Evolutionary conservation across 2,329 filamentous ascomycete species (phyloP), one percentile per base, ranked within the genome.

Genomic region (Penicillium sp.): DNA sequence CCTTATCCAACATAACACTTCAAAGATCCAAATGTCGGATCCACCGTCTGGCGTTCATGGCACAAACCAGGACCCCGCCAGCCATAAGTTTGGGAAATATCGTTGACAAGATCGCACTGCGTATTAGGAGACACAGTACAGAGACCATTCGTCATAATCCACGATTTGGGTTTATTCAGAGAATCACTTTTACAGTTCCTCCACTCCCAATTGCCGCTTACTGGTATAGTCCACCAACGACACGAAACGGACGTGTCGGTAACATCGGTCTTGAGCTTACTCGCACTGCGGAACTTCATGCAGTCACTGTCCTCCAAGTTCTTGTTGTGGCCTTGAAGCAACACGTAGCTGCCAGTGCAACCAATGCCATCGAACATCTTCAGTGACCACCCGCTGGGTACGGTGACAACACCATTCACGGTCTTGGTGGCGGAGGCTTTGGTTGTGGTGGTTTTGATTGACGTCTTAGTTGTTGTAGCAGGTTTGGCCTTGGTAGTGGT

Each of bases 1-100:
- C 42, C 9, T 21, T 43, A 57, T 29, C 55, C 55, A 41, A 57
- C 49, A 43, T 57, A 53, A 29, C 55, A 57, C 19, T 48, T 41
- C 27, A 57, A 25, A 2, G 55, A 57, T n/a, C 21, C 43, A 23
- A 57, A 57, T 9, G 21, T 12, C 8, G 55, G 55, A 21, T 57
- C 55, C 21, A 25, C 8, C 6, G 1, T 6, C n/a, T n/a, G 4
- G 6, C 49, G 49, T 31, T 57, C 44, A 15, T 53, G 42, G 6
- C 55, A 57, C 13, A 12, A 3, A 17, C 49, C 49, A 17, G 23
- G 31, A 3, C 42, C 35, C 4, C 55, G 43, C 35, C 41, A 53
- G 49, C 55, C 55, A 47, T 57, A 57, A 17, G 55, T 57, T 17
- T 48, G 35, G 19, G 42, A 36, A 42, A 53, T n/a, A 6, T 47